These are phyloP conservation scores for Bathelium albidoporum DNA, from an alignment of 495 filamentous ascomycete species.

Conservation along the genomic window DNA sequence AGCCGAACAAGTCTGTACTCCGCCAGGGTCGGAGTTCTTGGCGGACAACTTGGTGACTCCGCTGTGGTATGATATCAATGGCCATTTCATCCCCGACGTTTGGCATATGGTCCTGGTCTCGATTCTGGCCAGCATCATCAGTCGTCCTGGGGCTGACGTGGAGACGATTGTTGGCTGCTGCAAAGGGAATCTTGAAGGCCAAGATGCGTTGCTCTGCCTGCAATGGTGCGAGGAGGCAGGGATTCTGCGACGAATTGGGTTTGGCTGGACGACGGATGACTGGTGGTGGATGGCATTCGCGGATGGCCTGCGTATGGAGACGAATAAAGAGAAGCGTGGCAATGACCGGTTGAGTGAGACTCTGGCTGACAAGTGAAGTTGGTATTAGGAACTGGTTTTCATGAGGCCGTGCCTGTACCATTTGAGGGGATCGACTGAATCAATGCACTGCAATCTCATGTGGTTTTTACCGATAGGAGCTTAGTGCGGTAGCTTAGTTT, in stretches of 20 bases:
- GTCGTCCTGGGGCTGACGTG: not conserved
- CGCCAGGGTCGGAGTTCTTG: slow-evolving; percentile 20
- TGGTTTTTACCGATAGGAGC: too few relatives aligned
- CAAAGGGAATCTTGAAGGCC: not conserved
- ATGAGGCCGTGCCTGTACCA: too few relatives aligned
- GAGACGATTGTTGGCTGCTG: not conserved
- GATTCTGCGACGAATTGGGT: not conserved
- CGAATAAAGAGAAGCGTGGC: not conserved
- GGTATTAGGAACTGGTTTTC: too few relatives aligned
- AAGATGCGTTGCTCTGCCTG: not conserved
- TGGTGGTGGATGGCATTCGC: not conserved
- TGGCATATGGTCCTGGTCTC: slow-evolving; percentile 53
- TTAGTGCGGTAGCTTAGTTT: too few relatives aligned
- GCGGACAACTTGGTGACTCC: slow-evolving; percentile 41
- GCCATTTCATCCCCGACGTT: slow-evolving; percentile 44
- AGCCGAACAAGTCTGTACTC: not conserved
- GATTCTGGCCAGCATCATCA: not conserved
- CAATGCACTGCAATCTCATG: too few relatives aligned
- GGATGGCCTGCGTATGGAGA: not conserved
- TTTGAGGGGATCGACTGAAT: too few relatives aligned
- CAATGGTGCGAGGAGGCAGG: not conserved
- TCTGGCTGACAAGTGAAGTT: too few relatives aligned
- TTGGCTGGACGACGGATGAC: not conserved
- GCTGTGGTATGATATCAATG: slow-evolving; percentile 72
- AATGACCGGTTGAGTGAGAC: not conserved